Evolutionary conservation across 2,329 filamentous ascomycete species (phyloP), one percentile per base, ranked within the genome.

Genomic region (Fusarium euwallaceae): DNA sequence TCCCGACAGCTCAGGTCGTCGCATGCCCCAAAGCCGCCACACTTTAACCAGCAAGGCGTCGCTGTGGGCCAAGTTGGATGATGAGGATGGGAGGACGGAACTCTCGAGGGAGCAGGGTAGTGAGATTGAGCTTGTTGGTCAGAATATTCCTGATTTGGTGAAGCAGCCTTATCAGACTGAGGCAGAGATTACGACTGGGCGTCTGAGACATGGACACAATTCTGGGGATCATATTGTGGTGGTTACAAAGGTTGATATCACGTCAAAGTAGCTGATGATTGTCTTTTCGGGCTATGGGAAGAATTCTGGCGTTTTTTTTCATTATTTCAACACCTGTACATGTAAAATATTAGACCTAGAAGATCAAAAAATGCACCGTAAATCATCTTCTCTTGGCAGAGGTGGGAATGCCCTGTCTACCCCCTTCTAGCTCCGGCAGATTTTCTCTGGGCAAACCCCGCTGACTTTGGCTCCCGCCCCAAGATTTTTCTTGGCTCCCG

Each of bases 41-140:
- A 65, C 53, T 2, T 39, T 73, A n/a, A 74, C 75, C 2, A 72
- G 69, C n/a, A 74, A 75, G n/a, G 73, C 73, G 7, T 80, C 79
- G 0, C 45, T 71, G 6, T 82, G 80, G 80, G 75, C 81, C 6
- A 81, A 81, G 63, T 29, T 80, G 20, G 80, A 82, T 3, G 80
- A 81, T 16, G 76, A 76, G 6, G 77, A 80, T 34, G 67, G 66
- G 2, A 43, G 69, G 2, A 75, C 39, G 6, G 66, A 67, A 17
- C 61, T 12, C 1, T 65, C 72, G 2, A 68, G 73, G 0, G 75
- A 79, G 4, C 74, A 78, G 3, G 79, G 79, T 16, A 81, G 79
- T 58, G 72, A 80, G 39, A 81, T 82, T 27, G 80, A 82, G 73
- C 73, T 82, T 27, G 72, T 81, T 14, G 70, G 72, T 10, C 73